Evolutionary conservation across 345 rosid genomes (phyloP), one percentile per base, ranked within the genome.

Genomic region (Syzygium oleosum): DNA sequence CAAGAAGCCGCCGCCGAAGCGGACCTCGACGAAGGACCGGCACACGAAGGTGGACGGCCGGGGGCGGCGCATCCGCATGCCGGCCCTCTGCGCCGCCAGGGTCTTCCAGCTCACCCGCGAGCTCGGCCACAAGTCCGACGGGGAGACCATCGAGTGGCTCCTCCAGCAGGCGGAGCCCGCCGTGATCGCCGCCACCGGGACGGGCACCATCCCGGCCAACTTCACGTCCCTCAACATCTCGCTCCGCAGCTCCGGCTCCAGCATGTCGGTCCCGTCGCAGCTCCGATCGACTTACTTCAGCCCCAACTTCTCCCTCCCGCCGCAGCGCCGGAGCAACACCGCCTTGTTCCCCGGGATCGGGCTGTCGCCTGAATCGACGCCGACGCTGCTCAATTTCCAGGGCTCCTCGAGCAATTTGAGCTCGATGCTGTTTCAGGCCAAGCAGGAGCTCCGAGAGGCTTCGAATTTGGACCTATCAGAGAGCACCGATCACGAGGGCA

Each of bases 41-140:
- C 99, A 97, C 91, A 97, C 99, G 1, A 97, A 97, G 88, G 99
- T 97, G 22, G 99, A 97, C 52, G 99, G 99, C 29, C 95, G 99
- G 84, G 99, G 99, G 25, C 93, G 99, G 46, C 92, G 99, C 88
- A 97, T 97, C 92, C 95, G 99, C 90, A 97, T 97, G 99, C 99
- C 99, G 1, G 99, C 99, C n/a, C 94, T 97, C 58, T 97, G 99
- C 84, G 99, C 99, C n/a, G 99, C 99, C 90, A 94, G 99, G 94
- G 99, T 97, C 89, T 97, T 97, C 73, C 99, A 97, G 91, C 93
- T 97, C 1, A 97, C 99, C 34, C 92, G 98, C 13, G 99, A 97
- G 89, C 93, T 97, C 3, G 99, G 99, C 52, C 98, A 97, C 91
- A 97, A 97, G 88, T 96, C 98, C 25, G 99, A 97, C 53, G 99